These are phyloP conservation scores for Lophium mytilinum DNA, from an alignment of 495 filamentous ascomycete genomes.

Conservation along the genomic window DNA sequence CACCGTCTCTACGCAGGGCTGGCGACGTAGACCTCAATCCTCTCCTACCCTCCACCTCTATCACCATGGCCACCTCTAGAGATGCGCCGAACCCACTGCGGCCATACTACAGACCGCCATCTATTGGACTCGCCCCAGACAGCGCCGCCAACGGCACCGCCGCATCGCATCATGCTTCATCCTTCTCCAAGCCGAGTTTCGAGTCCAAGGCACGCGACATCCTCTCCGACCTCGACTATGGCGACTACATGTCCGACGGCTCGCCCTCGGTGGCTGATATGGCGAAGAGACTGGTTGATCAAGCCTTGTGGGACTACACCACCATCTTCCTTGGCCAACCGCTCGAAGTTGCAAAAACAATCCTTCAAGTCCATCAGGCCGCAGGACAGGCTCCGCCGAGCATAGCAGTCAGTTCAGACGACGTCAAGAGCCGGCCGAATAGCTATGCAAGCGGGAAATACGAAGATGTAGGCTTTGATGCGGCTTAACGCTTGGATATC, in stretches of 20 bases:
- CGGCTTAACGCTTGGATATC: not conserved
- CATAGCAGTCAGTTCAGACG: conserved; percentile 26
- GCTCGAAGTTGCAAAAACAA: conserved; percentile 91
- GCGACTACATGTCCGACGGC: conserved; percentile 70
- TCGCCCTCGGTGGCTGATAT: conserved; percentile 66
- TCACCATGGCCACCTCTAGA: conserved; percentile 34
- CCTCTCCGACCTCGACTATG: conserved; percentile 81
- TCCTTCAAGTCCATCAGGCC: conserved; percentile 68
- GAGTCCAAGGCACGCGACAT: conserved; percentile 75
- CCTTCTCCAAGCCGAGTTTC: conserved; percentile 39
- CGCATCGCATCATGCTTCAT: conserved; percentile 1
- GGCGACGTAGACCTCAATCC: not conserved
- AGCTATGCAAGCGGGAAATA: conserved; percentile 39
- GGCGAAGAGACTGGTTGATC: conserved; percentile 63
- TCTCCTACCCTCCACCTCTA: not conserved
- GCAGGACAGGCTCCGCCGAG: conserved; percentile 31
- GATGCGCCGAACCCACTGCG: conserved; percentile 79
- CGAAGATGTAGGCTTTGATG: conserved; percentile 39
- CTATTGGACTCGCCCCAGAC: conserved; percentile 49
- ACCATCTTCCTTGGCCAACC: conserved; percentile 82
- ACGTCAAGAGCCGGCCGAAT: conserved; percentile 16
- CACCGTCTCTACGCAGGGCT: not conserved
- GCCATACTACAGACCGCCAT: conserved; percentile 88
- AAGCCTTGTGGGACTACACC: conserved; percentile 78
- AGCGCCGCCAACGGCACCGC: conserved; percentile 12